phyloP scores from a whole-genome alignment of 176 grass and related monocot species.

The Typha latifolia region DNA sequence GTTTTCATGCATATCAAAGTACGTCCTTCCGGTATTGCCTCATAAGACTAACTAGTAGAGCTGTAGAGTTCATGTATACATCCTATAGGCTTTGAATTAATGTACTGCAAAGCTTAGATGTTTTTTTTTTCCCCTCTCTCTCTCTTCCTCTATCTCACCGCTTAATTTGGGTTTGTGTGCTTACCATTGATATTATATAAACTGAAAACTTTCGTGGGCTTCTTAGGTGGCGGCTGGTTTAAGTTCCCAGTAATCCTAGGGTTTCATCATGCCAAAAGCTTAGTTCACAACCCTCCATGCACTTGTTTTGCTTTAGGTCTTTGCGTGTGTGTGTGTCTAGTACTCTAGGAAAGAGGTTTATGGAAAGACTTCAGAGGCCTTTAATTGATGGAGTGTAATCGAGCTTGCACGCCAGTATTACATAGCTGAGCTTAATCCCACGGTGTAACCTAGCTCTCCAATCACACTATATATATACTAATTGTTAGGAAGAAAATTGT shows the following conservation, averaged over 20 bases:
- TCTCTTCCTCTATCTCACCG: background rate
- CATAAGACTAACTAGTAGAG: too few species aligned
- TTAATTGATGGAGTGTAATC: background rate
- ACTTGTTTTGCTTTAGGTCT: background rate
- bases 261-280: slow-evolving; percentile 2
- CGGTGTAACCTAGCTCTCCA: too few species aligned
- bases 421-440: too few species aligned
- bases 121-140: too few species aligned
- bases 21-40: too few species aligned
- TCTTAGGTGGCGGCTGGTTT: background rate
- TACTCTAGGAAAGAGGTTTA: background rate
- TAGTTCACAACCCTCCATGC: background rate
- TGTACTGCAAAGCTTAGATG: too few species aligned
- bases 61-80: too few species aligned
- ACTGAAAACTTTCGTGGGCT: background rate
- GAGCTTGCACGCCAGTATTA: too few species aligned
- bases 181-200: background rate
- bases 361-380: background rate
- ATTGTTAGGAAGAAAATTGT: too few species aligned
- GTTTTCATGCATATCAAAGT: too few species aligned
- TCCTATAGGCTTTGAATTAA: too few species aligned
- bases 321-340: background rate
- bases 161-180: background rate
- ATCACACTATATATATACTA: too few species aligned
- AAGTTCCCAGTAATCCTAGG: background rate